phyloP scores from a whole-genome alignment of 2,329 filamentous ascomycete species.

The Cladosporium sp. region DNA sequence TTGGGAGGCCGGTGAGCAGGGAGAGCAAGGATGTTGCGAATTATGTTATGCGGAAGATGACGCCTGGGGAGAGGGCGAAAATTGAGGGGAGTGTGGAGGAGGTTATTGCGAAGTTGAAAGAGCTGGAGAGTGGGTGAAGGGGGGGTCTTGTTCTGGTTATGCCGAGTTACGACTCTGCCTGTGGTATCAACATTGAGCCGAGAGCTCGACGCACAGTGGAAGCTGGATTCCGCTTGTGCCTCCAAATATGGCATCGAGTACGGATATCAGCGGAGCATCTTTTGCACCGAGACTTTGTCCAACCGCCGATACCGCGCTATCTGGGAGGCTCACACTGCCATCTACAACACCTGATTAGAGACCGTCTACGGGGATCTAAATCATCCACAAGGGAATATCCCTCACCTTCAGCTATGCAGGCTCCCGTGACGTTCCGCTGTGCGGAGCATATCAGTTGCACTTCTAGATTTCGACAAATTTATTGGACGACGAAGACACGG shows the following conservation, averaged over 20 bases:
- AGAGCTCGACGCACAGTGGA: not conserved
- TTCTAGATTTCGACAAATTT: not conserved
- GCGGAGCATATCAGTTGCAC: not conserved
- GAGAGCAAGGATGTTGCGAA: slow-evolving; percentile 67
- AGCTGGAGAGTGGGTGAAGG: slow-evolving; percentile 30
- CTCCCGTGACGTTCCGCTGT: not conserved
- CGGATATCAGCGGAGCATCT: not conserved
- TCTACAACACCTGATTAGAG: not conserved
- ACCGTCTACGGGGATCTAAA: not conserved
- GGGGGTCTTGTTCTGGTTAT: not conserved
- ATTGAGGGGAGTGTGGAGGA: slow-evolving; percentile 37
- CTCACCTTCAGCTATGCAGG: not conserved
- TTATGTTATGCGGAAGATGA: slow-evolving; percentile 76
- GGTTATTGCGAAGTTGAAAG: slow-evolving; percentile 42
- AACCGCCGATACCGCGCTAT: not conserved
- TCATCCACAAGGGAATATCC: too few species aligned
- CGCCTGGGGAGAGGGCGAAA: slow-evolving; percentile 49
- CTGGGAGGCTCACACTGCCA: not conserved
- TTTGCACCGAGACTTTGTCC: not conserved
- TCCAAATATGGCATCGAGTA: not conserved
- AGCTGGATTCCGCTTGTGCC: not conserved
- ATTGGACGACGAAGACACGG: not conserved
- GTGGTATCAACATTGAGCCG: not conserved
- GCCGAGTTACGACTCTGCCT: not conserved
- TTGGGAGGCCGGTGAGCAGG: slow-evolving; percentile 76